These are phyloP conservation scores for Mucor indicus DNA, from an alignment of 371 early-diverging fungal genomes.

Conservation along the genomic window DNA sequence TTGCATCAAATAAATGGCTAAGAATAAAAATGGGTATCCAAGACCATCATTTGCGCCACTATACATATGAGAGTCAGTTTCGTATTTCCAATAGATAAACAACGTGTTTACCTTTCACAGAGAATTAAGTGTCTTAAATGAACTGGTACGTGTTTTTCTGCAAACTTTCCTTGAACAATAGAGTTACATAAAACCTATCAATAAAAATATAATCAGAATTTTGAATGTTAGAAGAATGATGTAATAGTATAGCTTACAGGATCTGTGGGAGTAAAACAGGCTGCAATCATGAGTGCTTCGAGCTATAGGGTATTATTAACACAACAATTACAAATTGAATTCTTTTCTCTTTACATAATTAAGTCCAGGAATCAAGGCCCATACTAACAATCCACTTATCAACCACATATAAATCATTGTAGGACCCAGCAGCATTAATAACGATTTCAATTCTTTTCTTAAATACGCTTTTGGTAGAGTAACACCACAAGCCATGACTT, in stretches of 20 bases:
- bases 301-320: constrained; percentile 17
- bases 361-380: constrained; percentile 32
- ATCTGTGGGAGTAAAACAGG: constrained; percentile 51
- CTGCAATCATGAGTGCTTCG: constrained; percentile 40
- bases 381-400: constrained; percentile 31
- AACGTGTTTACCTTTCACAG: constrained; percentile 70
- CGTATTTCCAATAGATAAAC: no score
- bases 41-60: constrained; percentile 82
- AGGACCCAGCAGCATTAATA: constrained; percentile 74
- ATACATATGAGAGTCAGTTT: no score
- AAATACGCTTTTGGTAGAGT: constrained; percentile 55
- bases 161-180: constrained; percentile 92
- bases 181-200: constrained; percentile 78
- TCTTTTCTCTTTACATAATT: constrained; percentile 23
- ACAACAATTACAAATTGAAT: constrained; percentile 58
- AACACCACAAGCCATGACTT: constrained; percentile 82
- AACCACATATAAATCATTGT: constrained; percentile 73
- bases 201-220: background rate
- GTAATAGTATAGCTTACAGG: constrained; percentile 23
- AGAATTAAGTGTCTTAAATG: constrained; percentile 81
- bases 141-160: constrained; percentile 82
- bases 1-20: constrained; percentile 71
- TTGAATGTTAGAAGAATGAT: background rate
- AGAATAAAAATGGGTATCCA: constrained; percentile 85
- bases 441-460: constrained; percentile 50